Evolutionary conservation across 495 filamentous ascomycete species (phyloP).

Genomic region (Penicillium flavigenum): DNA sequence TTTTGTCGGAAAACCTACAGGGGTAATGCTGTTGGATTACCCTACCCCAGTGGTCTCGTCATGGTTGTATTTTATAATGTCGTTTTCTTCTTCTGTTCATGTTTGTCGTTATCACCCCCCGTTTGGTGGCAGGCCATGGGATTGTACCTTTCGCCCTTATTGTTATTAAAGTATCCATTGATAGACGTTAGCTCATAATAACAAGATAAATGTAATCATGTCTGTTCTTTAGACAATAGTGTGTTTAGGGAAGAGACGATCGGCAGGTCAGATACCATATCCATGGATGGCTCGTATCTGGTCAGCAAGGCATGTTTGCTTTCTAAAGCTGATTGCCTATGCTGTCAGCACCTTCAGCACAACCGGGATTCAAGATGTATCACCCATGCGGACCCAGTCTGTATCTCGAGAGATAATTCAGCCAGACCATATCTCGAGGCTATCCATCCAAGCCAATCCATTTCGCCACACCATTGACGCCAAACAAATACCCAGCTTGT

Average conservation of each 20-base stretch:
- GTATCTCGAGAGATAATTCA: not conserved
- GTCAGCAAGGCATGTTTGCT: conserved; percentile 3
- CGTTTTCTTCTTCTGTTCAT: conserved; percentile 32
- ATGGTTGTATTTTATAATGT: conserved; percentile 36
- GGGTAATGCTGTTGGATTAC: conserved; percentile 16
- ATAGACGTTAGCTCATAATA: conserved; percentile 25
- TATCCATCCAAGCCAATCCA: not conserved
- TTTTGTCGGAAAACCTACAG: conserved; percentile 3
- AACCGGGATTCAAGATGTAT: not conserved
- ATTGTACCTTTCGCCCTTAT: conserved; percentile 22
- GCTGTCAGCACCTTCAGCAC: not conserved
- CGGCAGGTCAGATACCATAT: not conserved
- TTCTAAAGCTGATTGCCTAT: not conserved
- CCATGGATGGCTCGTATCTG: not conserved
- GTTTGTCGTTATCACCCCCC: conserved; percentile 32
- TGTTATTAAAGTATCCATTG: conserved; percentile 22
- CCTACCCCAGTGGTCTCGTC: conserved; percentile 5
- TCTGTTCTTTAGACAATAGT: not conserved
- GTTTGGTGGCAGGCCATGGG: conserved; percentile 21
- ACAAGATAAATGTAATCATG: conserved; percentile 30
- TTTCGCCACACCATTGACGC: not conserved
- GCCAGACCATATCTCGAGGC: not conserved
- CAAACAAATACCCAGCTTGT: conserved; percentile 17
- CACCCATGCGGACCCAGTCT: not conserved
- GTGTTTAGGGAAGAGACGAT: not conserved